A percentile compares a stretch with the other conserved stretches of the same genome.
Evolutionary conservation across 169 alveolate species (phyloP).

Genomic region (Amoebophrya sp.): DNA sequence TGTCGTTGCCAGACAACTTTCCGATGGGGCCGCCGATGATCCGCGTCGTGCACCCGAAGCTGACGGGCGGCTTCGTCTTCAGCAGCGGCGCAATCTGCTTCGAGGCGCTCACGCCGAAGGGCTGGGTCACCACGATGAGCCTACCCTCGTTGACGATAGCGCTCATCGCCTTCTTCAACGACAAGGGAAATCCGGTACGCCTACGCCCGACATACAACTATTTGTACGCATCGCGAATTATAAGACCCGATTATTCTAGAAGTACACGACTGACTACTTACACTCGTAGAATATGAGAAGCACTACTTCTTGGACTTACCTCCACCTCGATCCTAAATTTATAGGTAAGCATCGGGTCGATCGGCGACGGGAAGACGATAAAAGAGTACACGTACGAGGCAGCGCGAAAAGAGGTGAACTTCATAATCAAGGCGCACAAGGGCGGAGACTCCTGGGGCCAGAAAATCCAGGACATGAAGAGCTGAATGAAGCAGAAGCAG

Average conservation of each 20-base stretch:
- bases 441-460: not conserved
- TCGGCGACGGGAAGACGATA: too few species aligned
- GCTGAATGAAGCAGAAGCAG: too few species aligned
- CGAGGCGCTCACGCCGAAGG: not conserved
- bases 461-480: not conserved
- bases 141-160: not conserved
- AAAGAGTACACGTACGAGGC: not conserved
- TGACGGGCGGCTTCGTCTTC: not conserved
- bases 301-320: not conserved
- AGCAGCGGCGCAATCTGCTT: not conserved
- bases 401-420: not conserved
- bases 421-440: not conserved
- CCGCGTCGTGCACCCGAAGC: not conserved
- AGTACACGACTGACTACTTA: not conserved
- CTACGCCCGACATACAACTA: not conserved
- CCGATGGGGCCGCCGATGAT: not conserved
- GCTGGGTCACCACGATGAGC: not conserved
- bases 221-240: not conserved
- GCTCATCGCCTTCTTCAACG: not conserved
- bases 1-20: not conserved
- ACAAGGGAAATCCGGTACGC: not conserved
- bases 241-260: not conserved
- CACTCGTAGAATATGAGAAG: not conserved
- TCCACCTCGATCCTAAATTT: not conserved
- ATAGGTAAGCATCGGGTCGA: too few species aligned